These are phyloP conservation scores for Ilex aquifolium DNA, from an alignment of 257 asterid genomes.

Conservation along the genomic window DNA sequence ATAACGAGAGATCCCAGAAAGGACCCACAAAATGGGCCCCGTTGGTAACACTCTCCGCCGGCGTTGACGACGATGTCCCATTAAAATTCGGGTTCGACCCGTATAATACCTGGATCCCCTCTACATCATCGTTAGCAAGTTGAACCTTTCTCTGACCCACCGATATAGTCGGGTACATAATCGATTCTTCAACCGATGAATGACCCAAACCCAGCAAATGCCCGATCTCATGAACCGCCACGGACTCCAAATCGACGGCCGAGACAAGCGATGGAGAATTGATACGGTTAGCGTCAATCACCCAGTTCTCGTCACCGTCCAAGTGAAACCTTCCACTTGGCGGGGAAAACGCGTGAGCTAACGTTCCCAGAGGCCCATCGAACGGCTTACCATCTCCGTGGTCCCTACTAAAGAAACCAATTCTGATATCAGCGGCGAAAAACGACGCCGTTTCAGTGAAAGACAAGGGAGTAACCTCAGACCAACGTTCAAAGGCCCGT, in stretches of 20 bases:
- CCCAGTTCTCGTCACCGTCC: constrained; percentile 86
- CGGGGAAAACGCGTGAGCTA: constrained; percentile 91
- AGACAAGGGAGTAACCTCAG: constrained; percentile 65
- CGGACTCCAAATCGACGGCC: constrained; percentile 81
- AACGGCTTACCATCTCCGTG: constrained; percentile 92
- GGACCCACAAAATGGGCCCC: constrained; percentile 23
- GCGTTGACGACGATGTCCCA: constrained; percentile 38
- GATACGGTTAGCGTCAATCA: constrained; percentile 46
- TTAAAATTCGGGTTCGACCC: constrained; percentile 71
- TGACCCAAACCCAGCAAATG: constrained; percentile 90
- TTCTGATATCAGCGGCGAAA: constrained; percentile 41
- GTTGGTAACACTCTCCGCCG: constrained; percentile 28
- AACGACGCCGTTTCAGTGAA: constrained; percentile 45
- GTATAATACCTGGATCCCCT: constrained; percentile 56
- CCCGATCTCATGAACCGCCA: constrained; percentile 91
- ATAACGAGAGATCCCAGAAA: background rate
- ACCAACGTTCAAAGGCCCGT: constrained; percentile 80
- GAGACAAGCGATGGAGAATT: constrained; percentile 22
- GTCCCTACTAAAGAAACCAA: constrained; percentile 61
- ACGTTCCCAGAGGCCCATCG: constrained; percentile 78
- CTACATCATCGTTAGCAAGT: constrained; percentile 47
- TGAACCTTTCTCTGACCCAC: constrained; percentile 60
- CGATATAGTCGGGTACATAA: constrained; percentile 71
- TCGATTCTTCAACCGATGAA: constrained; percentile 66
- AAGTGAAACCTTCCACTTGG: constrained; percentile 61